Conservation (phyloP, 23 red algal genomes). For the Gracilaria caudata region DNA sequence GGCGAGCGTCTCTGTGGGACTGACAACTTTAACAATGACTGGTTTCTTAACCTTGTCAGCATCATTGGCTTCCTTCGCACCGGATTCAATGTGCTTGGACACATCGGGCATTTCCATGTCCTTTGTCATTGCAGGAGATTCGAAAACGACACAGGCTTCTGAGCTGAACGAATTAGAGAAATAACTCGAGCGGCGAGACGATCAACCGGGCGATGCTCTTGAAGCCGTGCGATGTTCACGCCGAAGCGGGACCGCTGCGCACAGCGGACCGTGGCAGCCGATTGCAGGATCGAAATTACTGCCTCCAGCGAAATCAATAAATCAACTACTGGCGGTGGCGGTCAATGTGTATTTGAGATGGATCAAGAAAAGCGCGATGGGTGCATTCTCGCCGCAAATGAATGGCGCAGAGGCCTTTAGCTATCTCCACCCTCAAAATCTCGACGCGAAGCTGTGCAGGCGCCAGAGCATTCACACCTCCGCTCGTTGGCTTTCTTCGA, state of each 20-base stretch:
- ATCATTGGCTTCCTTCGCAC: constrained; percentile 9
- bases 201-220: not conserved
- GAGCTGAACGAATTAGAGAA: not conserved
- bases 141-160: not conserved
- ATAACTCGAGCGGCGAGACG: not conserved
- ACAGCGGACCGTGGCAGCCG: not conserved
- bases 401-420: not conserved
- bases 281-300: not conserved
- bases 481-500: not conserved
- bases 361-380: not conserved
- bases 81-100: constrained; percentile 11
- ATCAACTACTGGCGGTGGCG: not conserved
- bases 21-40: not conserved
- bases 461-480: not conserved
- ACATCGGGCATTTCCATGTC: constrained; percentile 62
- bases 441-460: not conserved
- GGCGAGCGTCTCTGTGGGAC: constrained; percentile 32
- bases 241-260: not conserved
- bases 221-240: not conserved
- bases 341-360: not conserved
- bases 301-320: not conserved
- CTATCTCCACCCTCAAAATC: constrained; percentile 17
- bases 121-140: constrained; percentile 35
- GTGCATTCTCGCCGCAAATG: constrained; percentile 1
- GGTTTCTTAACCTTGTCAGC: constrained; percentile 35